These are phyloP conservation scores for Tylopilus felleus DNA, from an alignment of 768 basidiomycete genomes.

Conservation along the genomic window DNA sequence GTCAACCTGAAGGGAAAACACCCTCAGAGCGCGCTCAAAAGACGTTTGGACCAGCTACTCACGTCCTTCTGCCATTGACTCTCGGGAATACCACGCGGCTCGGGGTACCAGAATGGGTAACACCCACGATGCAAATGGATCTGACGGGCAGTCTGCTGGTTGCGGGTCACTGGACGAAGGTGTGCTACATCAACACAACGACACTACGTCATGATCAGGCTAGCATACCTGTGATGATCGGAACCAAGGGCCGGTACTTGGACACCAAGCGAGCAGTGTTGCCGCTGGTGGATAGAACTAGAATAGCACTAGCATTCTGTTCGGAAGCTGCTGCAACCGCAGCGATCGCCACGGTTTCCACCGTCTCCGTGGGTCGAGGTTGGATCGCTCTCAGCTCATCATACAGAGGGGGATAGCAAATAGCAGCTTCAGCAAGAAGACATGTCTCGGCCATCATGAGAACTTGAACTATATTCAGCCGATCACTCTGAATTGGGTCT, in stretches of 20 bases:
- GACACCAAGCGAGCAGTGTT: slow-evolving; percentile 94
- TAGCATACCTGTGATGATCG: slow-evolving; percentile 85
- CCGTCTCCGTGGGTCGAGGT: slow-evolving; percentile 86
- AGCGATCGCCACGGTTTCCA: slow-evolving; percentile 94
- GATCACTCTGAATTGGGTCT: background rate
- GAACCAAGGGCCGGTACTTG: slow-evolving; percentile 91
- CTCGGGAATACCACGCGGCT: slow-evolving; percentile 83
- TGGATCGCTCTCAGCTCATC: slow-evolving; percentile 81
- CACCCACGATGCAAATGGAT: slow-evolving; percentile 95
- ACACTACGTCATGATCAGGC: background rate
- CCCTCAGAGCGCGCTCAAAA: slow-evolving; percentile 9
- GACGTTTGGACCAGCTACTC: slow-evolving; percentile 27
- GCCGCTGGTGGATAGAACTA: slow-evolving; percentile 95
- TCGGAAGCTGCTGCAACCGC: slow-evolving; percentile 94
- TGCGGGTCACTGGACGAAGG: slow-evolving; percentile 74
- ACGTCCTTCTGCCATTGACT: slow-evolving; percentile 99
- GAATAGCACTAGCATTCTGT: slow-evolving; percentile 91
- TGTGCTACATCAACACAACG: slow-evolving; percentile 3
- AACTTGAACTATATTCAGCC: slow-evolving; percentile 45
- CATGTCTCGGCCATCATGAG: slow-evolving; percentile 99
- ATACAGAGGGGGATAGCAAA: slow-evolving; percentile 92
- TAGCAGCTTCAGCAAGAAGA: slow-evolving; percentile 90
- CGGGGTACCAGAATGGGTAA: slow-evolving; percentile 96
- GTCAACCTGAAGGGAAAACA: slow-evolving; percentile 55
- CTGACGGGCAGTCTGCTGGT: slow-evolving; percentile 92